Conservation (phyloP, 352 stramenopile genomes). For the Phytophthora cryptogea region DNA sequence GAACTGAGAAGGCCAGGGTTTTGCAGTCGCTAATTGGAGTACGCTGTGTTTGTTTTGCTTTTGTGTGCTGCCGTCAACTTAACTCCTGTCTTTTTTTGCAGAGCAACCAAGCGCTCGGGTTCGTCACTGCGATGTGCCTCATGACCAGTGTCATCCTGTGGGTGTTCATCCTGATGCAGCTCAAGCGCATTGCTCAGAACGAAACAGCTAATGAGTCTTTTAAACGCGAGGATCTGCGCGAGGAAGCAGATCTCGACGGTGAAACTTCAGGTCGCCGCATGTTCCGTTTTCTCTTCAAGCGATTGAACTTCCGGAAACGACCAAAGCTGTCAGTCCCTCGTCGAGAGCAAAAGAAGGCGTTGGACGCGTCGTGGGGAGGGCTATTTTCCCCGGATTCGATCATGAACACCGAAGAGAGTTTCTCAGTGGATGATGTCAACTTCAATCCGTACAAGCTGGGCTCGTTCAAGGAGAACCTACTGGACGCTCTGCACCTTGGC, state of each 20-base stretch:
- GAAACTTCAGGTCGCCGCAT: slow-evolving; percentile 44
- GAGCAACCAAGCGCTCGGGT: slow-evolving; percentile 68
- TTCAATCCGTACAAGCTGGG: slow-evolving; percentile 79
- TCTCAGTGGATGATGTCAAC: slow-evolving; percentile 73
- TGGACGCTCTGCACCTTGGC: slow-evolving; percentile 55
- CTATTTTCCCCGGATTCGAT: slow-evolving; percentile 73
- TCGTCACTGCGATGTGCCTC: slow-evolving; percentile 66
- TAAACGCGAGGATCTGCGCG: slow-evolving; percentile 76
- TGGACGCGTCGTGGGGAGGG: slow-evolving; percentile 79
- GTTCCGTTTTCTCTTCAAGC: slow-evolving; percentile 55
- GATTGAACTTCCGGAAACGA: slow-evolving; percentile 36
- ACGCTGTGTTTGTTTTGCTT: slow-evolving; percentile 8
- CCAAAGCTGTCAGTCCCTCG: slow-evolving; percentile 29
- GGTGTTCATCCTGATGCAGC: slow-evolving; percentile 76
- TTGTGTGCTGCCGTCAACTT: background rate
- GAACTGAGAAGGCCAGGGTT: slow-evolving; percentile 37
- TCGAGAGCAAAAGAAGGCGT: slow-evolving; percentile 49
- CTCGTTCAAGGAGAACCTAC: slow-evolving; percentile 59
- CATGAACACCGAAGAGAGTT: slow-evolving; percentile 73
- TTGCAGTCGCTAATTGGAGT: slow-evolving; percentile 65
- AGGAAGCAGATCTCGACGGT: slow-evolving; percentile 56
- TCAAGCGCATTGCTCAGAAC: slow-evolving; percentile 74
- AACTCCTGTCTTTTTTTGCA: slow-evolving; percentile 27
- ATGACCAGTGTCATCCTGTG: slow-evolving; percentile 67
- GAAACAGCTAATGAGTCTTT: slow-evolving; percentile 83